Base-by-base conservation (phyloP, 805 yeast species). In the Metschnikowia koreensis region DNA sequence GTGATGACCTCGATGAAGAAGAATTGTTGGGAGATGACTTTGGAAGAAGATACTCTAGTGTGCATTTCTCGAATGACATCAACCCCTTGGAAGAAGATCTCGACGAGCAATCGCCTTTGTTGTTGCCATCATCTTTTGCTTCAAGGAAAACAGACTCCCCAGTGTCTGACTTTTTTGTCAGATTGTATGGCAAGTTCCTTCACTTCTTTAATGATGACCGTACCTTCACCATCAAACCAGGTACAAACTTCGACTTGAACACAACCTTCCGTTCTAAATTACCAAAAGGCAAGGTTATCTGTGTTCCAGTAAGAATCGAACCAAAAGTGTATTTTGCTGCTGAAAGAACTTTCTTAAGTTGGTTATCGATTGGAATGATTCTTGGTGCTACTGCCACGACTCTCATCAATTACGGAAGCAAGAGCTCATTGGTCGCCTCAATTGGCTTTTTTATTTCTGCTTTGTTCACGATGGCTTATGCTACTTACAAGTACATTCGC, bases 311-410 rank as follows among this genome's bases (percentile, higher is more conserved):
- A 38, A 82, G 99, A 63, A 92, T 94, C 37, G 99, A 94, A 71
- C 99, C 99, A 52, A 94, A 94, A 73, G 99, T 94, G n/a, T 94
- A 94, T 68, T 94, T 94, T 70, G 99, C 99, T 7, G 90, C 96
- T 26, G 99, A 94, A 70, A 83, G 99, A 73, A 94, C 99, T 0
- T 93, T 85, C 65, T 76, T 94, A 56, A 82, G 96, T 39, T 94
- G 99, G 99, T 73, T 93, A 50, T 92, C 96, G 39, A 89, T 94
- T 60, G 89, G 94, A 8, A 82, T 94, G 76, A 76, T 93, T 41
- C 76, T 94, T 51, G 91, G 94, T 41, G 96, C 93, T 44, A 87
- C 96, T 39, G 96, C 97, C 1, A 87, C 91, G 8, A 81, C 96
- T 0, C 77, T 94, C 59, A 75, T 93, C 60, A 87, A 89, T 57